Evolutionary conservation across 768 basidiomycete genomes (phyloP).

Genomic region (Asterophora lycoperdoides): DNA sequence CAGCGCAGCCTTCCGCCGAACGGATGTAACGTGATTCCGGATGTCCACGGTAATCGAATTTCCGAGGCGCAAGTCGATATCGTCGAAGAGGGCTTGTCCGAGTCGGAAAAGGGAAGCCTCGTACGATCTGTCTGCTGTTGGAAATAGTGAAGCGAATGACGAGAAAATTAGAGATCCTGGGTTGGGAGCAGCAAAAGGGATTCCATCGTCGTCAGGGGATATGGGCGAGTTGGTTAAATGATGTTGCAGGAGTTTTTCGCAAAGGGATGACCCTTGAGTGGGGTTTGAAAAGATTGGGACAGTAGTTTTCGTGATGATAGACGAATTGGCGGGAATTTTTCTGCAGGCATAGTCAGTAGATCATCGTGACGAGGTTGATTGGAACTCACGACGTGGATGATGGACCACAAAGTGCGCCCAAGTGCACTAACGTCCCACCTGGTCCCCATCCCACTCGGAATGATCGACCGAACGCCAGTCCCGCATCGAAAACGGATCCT

Average conservation of each 20-base stretch:
- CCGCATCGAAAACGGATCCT: conserved; percentile 70
- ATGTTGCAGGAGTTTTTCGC: conserved; percentile 66
- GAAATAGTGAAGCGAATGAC: conserved; percentile 71
- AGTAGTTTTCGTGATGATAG: conserved; percentile 49
- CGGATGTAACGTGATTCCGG: conserved; percentile 50
- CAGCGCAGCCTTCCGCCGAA: conserved; percentile 76
- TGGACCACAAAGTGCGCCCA: conserved; percentile 70
- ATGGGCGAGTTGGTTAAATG: conserved; percentile 75
- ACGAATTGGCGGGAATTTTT: conserved; percentile 56
- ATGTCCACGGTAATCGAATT: conserved; percentile 55
- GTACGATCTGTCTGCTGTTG: conserved; percentile 62
- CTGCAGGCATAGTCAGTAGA: conserved; percentile 26
- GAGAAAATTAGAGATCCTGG: conserved; percentile 62
- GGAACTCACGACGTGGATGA: conserved; percentile 46
- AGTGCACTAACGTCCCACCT: conserved; percentile 66
- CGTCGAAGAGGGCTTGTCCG: conserved; percentile 85
- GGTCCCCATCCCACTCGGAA: conserved; percentile 93
- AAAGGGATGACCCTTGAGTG: conserved; percentile 35
- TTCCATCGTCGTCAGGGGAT: conserved; percentile 59
- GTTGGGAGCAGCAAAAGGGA: conserved; percentile 67
- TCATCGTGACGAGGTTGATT: not conserved
- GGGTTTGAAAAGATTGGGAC: conserved; percentile 36
- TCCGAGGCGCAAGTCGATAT: conserved; percentile 61
- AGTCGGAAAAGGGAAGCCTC: conserved; percentile 86
- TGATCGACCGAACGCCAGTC: conserved; percentile 78